Percentiles rank a stretch among this genome's conserved stretches.
phyloP scores from a whole-genome alignment of 1,284 basidiomycete species.

The Trichosporon sp. region DNA sequence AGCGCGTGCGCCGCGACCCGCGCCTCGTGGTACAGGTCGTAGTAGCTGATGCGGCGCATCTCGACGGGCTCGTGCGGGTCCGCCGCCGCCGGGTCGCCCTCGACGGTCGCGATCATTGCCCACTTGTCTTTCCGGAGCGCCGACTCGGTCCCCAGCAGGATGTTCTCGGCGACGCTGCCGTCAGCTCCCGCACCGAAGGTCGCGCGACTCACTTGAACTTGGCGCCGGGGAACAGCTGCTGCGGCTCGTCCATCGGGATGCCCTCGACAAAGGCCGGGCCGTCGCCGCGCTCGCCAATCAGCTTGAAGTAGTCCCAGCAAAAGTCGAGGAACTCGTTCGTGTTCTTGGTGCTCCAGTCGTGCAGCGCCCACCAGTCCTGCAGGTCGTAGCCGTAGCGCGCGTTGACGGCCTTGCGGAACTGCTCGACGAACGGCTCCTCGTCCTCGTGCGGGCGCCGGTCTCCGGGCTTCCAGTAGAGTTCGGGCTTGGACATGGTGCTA shows the following conservation, averaged over 20 bases:
- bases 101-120: constrained; percentile 22
- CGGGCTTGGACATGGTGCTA: constrained; percentile 6
- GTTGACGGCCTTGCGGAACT: constrained; percentile 20
- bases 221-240: constrained; percentile 17
- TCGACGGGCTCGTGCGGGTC: constrained; percentile 17
- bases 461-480: constrained; percentile 23
- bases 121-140: constrained; percentile 15
- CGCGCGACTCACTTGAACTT: constrained; percentile 16
- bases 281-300: constrained; percentile 20
- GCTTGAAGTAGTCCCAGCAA: constrained; percentile 16
- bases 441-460: constrained; percentile 20
- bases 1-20: constrained; percentile 15
- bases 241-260: constrained; percentile 21
- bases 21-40: constrained; percentile 22
- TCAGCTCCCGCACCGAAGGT: neutral
- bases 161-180: constrained; percentile 20
- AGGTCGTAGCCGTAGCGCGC: constrained; percentile 14
- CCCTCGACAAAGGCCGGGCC: constrained; percentile 20
- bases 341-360: constrained; percentile 16
- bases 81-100: constrained; percentile 14
- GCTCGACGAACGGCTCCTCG: constrained; percentile 18
- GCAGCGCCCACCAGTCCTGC: constrained; percentile 21
- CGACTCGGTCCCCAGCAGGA: constrained; percentile 16
- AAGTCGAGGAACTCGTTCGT: constrained; percentile 19
- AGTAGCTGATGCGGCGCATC: constrained; percentile 22